A percentile compares a stretch with the other conserved stretches of the same genome.
Evolutionary conservation across 805 yeast species (phyloP).

Genomic region (Kuraishia floccosa): DNA sequence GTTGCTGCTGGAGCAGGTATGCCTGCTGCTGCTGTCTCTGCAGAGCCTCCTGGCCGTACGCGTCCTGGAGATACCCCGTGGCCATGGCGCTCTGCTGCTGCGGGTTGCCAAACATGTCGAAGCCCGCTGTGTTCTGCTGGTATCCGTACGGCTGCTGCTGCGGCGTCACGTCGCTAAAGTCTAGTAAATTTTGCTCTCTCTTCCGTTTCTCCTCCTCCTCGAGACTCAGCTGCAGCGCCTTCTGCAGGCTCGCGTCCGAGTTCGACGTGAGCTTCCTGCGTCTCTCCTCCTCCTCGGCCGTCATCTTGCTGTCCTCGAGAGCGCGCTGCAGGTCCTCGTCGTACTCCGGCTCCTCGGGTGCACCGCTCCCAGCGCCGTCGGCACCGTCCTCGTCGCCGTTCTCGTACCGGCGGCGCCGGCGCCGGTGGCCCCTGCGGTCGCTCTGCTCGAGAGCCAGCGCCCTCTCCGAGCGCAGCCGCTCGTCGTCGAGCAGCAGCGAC

Average conservation of each 20-base stretch:
- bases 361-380: too few species aligned
- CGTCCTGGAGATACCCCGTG: constrained; percentile 42
- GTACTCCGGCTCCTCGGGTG: constrained; percentile 28
- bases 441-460: constrained; percentile 19
- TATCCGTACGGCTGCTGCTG: constrained; percentile 21
- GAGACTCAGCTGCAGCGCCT: constrained; percentile 58
- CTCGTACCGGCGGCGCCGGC: too few species aligned
- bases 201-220: constrained; percentile 68
- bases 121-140: constrained; percentile 21
- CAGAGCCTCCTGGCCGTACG: constrained; percentile 12
- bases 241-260: constrained; percentile 50
- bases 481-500: constrained; percentile 69
- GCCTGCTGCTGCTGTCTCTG: constrained; percentile 8
- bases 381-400: too few species aligned
- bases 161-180: constrained; percentile 32
- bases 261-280: constrained; percentile 35
- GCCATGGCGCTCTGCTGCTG: constrained; percentile 38
- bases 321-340: constrained; percentile 78
- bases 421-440: constrained; percentile 20
- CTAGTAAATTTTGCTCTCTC: constrained; percentile 36
- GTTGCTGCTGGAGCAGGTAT: constrained; percentile 9
- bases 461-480: constrained; percentile 65
- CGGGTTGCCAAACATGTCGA: constrained; percentile 62
- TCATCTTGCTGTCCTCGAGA: constrained; percentile 63
- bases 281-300: constrained; percentile 77